A percentile compares a stretch with the other conserved stretches of the same genome.
These are phyloP conservation scores for Speleostelium caveatum DNA, from an alignment of 78 protist genomes.

Conservation along the genomic window DNA sequence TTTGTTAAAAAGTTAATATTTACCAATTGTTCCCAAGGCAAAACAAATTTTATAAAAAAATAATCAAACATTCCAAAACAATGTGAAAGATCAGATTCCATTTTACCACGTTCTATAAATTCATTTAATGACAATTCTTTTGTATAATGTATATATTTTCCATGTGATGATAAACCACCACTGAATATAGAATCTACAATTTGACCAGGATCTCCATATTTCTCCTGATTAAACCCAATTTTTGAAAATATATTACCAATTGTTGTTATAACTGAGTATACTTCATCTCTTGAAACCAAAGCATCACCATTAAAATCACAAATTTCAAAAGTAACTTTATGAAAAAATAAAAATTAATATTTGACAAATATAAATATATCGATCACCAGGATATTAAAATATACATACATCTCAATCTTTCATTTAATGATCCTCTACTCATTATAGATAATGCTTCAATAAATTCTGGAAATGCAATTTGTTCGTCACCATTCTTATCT, in stretches of 20 bases:
- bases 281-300: conserved; percentile 50
- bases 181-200: conserved; percentile 3
- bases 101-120: conserved; percentile 19
- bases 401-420: conserved; percentile 76
- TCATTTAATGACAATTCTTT: conserved; percentile 22
- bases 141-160: conserved; percentile 25
- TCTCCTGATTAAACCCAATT: conserved; percentile 15
- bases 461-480: conserved; percentile 76
- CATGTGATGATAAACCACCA: conserved; percentile 21
- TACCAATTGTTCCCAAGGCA: conserved; percentile 46
- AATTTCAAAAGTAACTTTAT: conserved; percentile 45
- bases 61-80: conserved; percentile 79
- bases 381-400: too few relatives aligned
- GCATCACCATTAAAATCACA: conserved; percentile 60
- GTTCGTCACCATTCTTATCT: conserved; percentile 59
- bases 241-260: conserved; percentile 1
- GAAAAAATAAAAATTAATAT: background rate
- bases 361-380: background rate
- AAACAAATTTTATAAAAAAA: conserved; percentile 24
- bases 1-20: background rate
- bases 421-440: conserved; percentile 70
- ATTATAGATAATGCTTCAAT: conserved; percentile 76
- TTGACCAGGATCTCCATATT: conserved; percentile 23
- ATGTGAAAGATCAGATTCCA: conserved; percentile 14
- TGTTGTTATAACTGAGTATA: background rate